A percentile compares a stretch with the other conserved stretches of the same genome.
These are phyloP conservation scores for Pestalotiopsis sp. DNA, from an alignment of 2,329 filamentous ascomycete genomes.

Conservation along the genomic window DNA sequence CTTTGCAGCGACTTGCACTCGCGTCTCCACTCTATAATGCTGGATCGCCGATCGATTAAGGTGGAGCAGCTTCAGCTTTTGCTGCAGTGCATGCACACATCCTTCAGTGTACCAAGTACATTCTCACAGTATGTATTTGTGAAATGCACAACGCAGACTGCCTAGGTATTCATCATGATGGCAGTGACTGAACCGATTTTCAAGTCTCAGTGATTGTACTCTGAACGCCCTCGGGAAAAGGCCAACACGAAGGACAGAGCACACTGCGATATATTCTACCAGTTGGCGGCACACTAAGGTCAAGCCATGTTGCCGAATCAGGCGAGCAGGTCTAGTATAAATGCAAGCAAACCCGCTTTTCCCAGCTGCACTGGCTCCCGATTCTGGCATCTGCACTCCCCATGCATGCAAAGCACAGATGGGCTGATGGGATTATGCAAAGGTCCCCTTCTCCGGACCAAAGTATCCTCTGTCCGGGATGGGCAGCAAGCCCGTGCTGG, in stretches of 20 bases:
- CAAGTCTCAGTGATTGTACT: too few relatives aligned
- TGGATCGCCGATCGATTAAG: neutral
- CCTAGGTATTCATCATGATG: too few relatives aligned
- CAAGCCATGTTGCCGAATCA: neutral
- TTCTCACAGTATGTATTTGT: too few relatives aligned
- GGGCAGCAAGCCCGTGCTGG: conserved; percentile 11
- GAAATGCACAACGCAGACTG: too few relatives aligned
- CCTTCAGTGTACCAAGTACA: neutral
- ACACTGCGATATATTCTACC: neutral
- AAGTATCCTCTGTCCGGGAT: conserved; percentile 14
- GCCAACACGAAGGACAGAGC: too few relatives aligned
- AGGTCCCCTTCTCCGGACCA: conserved; percentile 10
- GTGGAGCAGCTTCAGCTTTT: neutral
- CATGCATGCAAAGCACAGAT: neutral
- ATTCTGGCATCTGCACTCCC: too few relatives aligned
- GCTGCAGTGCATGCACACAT: neutral
- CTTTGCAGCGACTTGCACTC: neutral
- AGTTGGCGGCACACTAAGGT: neutral
- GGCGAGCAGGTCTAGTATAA: neutral
- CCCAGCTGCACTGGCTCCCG: neutral
- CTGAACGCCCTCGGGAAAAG: too few relatives aligned
- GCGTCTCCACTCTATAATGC: neutral
- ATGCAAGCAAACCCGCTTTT: neutral
- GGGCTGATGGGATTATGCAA: neutral
- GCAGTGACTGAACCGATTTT: too few relatives aligned